Evolutionary conservation across 441 rosid genomes (phyloP), one percentile per base, ranked within the genome.

Genomic region (Pelargonium citronellum): DNA sequence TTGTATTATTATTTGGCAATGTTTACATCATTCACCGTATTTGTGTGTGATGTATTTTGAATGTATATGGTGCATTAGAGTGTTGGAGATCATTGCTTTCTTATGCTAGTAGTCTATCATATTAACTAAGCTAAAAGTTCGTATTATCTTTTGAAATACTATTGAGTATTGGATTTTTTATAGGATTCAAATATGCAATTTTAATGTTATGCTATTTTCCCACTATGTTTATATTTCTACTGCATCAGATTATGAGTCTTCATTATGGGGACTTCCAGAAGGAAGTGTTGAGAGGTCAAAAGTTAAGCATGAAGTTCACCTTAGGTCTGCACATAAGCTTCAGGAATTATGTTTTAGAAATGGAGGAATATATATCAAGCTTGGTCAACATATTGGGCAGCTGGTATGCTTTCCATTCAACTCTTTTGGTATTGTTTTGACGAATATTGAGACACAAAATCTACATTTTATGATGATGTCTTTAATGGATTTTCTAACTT

Each of bases 351-450:
- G 96, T 82, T 95, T 92, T 76, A 87, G 68, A 77, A 92, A 95
- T 78, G 98, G 97, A 75, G 99, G 98, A 68, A 85, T 95, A 66
- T 90, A 92, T 80, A 90, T 92, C 74, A 92, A 95, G 85, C 94
- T 92, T 15, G 97, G 99, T 24, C 97, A 95, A 80, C 95, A 90
- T 77, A 79, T 92, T 13, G 98, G 96, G 20, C 95, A 95, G 80
- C 77, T 89, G 86, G 98, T 95, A 85, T 76, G 79, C 66, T 58
- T 55, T 64, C 70, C 13, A 13, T 66, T 64, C 70, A 46, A 60
- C 67, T 67, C 17, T 43, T 69, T 71, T 34, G 27, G 57, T 9
- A 16, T 3, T 63, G 16, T 68, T 19, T 63, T 17, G 16, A 6
- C 22, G 67, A 16, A 44, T 34, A 39, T 49, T 43, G 19, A 44